phyloP scores from a whole-genome alignment of 352 stramenopile genomes.

The Phytopythium oedochilum region DNA sequence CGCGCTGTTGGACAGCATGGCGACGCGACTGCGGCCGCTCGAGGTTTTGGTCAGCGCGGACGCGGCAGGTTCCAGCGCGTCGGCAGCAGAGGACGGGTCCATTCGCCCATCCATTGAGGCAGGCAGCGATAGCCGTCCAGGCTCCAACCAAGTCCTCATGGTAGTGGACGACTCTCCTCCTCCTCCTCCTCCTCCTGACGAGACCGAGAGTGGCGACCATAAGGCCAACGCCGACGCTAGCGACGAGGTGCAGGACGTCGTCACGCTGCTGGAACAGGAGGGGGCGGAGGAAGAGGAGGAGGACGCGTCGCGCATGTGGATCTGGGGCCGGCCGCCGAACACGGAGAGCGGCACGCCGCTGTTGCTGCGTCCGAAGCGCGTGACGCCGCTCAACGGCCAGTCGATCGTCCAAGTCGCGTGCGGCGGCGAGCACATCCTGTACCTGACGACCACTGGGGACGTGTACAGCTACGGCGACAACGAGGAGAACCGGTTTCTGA shows the following conservation, averaged over 20 bases:
- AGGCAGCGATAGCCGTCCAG: not conserved
- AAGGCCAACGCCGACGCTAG: not conserved
- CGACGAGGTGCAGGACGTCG: not conserved
- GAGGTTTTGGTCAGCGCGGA: constrained; percentile 3
- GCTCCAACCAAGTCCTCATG: too few species aligned
- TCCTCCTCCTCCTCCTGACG: too few species aligned
- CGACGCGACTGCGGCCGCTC: constrained; percentile 29
- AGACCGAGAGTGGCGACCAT: not conserved
- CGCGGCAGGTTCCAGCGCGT: not conserved
- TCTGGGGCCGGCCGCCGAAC: constrained; percentile 67
- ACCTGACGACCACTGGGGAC: constrained; percentile 67
- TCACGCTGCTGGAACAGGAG: not conserved
- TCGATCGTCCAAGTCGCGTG: constrained; percentile 70
- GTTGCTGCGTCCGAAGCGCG: constrained; percentile 61
- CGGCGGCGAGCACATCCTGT: constrained; percentile 71
- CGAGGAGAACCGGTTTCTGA: constrained; percentile 45
- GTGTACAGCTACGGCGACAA: constrained; percentile 76
- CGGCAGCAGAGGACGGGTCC: too few species aligned
- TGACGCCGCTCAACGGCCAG: constrained; percentile 48
- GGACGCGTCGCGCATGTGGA: constrained; percentile 35
- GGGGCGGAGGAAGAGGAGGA: constrained; percentile 15
- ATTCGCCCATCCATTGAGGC: too few species aligned
- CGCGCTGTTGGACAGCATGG: constrained; percentile 30
- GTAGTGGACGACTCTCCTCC: too few species aligned
- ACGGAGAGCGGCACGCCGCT: constrained; percentile 43